Conservation (phyloP, 768 basidiomycete genomes). For the Calocybe cyanea region DNA sequence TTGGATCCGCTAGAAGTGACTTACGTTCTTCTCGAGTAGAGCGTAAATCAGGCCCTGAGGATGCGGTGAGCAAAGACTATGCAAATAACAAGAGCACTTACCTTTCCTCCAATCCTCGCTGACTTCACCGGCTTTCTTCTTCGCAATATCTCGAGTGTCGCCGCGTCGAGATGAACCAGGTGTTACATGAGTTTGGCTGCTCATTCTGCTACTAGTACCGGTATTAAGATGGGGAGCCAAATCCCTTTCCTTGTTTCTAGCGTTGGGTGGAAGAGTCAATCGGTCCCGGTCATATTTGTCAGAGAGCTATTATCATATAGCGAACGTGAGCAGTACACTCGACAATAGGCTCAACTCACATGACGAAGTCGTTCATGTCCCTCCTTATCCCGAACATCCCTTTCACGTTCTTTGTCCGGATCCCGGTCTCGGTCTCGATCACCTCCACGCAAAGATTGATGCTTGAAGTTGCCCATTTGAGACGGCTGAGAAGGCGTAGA, state of each 20-base stretch:
- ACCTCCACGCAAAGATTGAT: constrained; percentile 70
- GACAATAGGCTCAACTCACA: constrained; percentile 37
- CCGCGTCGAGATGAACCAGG: constrained; percentile 44
- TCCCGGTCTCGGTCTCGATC: constrained; percentile 51
- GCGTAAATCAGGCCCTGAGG: constrained; percentile 47
- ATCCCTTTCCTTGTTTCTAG: constrained; percentile 69
- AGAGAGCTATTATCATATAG: constrained; percentile 53
- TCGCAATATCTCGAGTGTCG: constrained; percentile 56
- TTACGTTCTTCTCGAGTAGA: constrained; percentile 61
- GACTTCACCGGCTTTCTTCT: constrained; percentile 68
- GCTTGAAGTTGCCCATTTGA: constrained; percentile 92
- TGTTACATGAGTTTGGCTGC: constrained; percentile 30
- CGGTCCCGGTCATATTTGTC: constrained; percentile 87
- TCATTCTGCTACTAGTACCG: constrained; percentile 38
- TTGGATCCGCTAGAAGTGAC: constrained; percentile 11
- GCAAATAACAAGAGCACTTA: constrained; percentile 30
- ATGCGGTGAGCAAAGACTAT: constrained; percentile 9
- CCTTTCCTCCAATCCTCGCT: constrained; percentile 88
- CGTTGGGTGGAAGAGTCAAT: constrained; percentile 48
- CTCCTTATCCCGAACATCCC: constrained; percentile 69
- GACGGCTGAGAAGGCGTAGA: constrained; percentile 75
- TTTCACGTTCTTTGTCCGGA: constrained; percentile 48
- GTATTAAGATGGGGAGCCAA: constrained; percentile 53
- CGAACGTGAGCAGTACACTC: constrained; percentile 5
- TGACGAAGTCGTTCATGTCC: constrained; percentile 76